Percentiles rank a stretch among this genome's conserved stretches.
phyloP scores from a whole-genome alignment of 169 alveolate genomes.

The Cryptosporidium meleagridis region DNA sequence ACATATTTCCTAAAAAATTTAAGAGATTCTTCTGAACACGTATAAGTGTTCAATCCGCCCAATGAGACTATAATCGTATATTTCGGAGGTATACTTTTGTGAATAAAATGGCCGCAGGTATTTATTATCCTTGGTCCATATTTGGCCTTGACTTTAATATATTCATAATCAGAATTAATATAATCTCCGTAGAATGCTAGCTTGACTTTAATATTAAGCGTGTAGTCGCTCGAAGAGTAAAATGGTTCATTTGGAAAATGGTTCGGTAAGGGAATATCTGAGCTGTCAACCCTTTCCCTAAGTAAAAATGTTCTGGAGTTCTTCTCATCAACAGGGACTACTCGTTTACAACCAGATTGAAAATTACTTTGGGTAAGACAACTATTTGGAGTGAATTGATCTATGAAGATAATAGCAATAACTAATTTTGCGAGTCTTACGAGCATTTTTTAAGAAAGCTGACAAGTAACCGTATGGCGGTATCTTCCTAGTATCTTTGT shows the following conservation, averaged over 20 bases:
- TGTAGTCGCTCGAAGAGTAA: conserved; percentile 14
- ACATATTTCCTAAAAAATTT: conserved; percentile 35
- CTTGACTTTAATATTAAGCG: conserved; percentile 4
- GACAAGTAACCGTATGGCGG: neutral
- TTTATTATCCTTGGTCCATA: conserved; percentile 22
- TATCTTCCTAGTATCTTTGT: neutral
- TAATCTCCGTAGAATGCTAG: conserved; percentile 48
- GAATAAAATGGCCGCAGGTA: conserved; percentile 47
- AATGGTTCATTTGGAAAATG: conserved; percentile 6
- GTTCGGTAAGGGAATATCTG: neutral
- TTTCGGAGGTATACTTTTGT: conserved; percentile 22
- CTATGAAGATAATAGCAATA: neutral
- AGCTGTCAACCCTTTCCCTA: neutral
- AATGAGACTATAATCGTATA: conserved; percentile 30
- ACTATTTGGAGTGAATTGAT: neutral
- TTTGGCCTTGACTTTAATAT: conserved; percentile 8
- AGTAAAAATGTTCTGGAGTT: neutral
- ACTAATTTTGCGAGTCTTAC: neutral
- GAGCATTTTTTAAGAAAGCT: neutral
- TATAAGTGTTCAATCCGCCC: conserved; percentile 26
- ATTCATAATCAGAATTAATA: conserved; percentile 4
- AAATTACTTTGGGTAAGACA: neutral
- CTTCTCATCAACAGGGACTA: neutral
- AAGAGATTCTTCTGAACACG: conserved; percentile 21
- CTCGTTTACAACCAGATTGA: neutral